phyloP scores from a whole-genome alignment of 768 basidiomycete genomes.

The Piloderma croceum region DNA sequence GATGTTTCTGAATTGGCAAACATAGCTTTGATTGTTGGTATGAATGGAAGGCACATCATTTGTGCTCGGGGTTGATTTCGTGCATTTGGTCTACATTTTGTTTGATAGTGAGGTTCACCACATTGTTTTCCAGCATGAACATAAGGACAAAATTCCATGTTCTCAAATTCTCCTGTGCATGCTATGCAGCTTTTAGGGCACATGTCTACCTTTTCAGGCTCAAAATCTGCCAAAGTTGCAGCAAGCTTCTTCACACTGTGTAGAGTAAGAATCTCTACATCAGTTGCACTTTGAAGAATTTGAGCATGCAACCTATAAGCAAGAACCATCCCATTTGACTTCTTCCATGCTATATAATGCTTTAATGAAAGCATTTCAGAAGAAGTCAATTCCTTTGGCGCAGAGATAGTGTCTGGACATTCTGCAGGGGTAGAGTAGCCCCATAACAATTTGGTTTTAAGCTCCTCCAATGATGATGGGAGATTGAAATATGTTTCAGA shows the following conservation, averaged over 20 bases:
- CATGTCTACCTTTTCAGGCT: conserved; percentile 17
- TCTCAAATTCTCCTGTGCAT: conserved; percentile 18
- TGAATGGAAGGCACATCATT: too few species aligned
- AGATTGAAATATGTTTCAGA: too few species aligned
- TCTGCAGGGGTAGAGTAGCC: too few species aligned
- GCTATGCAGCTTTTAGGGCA: conserved; percentile 23
- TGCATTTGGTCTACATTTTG: conserved; percentile 12
- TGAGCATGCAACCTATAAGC: conserved; percentile 18
- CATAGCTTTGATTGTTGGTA: conserved; percentile 20
- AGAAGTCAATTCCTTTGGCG: too few species aligned
- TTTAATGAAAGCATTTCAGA: conserved; percentile 10
- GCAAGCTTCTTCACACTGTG: conserved; percentile 14
- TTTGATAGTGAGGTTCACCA: conserved; percentile 2
- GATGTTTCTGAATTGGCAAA: conserved; percentile 25
- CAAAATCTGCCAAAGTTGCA: conserved; percentile 17
- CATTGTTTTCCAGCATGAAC: conserved; percentile 8
- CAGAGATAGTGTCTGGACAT: too few species aligned
- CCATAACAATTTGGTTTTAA: too few species aligned
- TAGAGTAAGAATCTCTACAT: conserved; percentile 15
- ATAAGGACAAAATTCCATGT: conserved; percentile 10
- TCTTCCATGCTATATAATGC: conserved; percentile 21
- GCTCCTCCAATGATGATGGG: too few species aligned
- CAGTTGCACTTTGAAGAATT: conserved; percentile 14
- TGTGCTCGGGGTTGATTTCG: conserved; percentile 20
- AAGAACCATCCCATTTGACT: conserved; percentile 19